These are phyloP conservation scores for Vairimorpha necatrix DNA, from an alignment of 371 early-diverging fungal species.

Conservation along the genomic window DNA sequence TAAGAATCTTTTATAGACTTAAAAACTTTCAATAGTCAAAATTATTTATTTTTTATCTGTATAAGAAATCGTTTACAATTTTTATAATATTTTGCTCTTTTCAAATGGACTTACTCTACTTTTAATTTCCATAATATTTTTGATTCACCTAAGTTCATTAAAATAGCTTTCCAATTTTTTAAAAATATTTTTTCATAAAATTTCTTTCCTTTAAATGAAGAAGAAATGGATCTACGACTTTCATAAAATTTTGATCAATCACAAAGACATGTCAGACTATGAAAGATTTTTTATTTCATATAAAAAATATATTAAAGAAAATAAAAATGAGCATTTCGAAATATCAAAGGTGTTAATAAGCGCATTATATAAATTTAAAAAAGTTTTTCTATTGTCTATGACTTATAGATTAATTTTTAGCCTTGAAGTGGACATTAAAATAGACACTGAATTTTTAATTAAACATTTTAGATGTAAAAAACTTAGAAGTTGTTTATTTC, in stretches of 20 bases:
- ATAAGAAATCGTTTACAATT: no score
- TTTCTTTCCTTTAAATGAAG: no score
- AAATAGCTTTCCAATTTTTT: no score
- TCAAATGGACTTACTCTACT: no score
- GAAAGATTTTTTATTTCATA: constrained; percentile 17
- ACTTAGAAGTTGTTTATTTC: constrained; percentile 7
- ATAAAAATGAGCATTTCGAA: not conserved
- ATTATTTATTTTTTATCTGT: no score
- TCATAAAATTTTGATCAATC: constrained; percentile 5
- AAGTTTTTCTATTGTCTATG: constrained; percentile 11
- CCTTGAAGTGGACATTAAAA: not conserved
- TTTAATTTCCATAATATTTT: no score
- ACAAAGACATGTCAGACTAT: constrained; percentile 30
- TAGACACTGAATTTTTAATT: not conserved
- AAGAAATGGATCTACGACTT: constrained; percentile 17
- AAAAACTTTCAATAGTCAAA: no score
- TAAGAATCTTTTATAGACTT: no score
- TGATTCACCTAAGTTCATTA: no score
- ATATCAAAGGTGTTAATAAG: constrained; percentile 9
- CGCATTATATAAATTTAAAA: constrained; percentile 7
- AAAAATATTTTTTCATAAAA: no score
- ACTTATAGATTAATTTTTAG: constrained; percentile 17
- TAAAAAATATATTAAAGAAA: not conserved
- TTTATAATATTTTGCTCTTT: no score
- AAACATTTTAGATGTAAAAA: constrained; percentile 12